Percentiles rank a stretch among this genome's conserved stretches.
These are phyloP conservation scores for Apiotrichum siamense DNA, from an alignment of 1,284 basidiomycete species.

Conservation along the genomic window DNA sequence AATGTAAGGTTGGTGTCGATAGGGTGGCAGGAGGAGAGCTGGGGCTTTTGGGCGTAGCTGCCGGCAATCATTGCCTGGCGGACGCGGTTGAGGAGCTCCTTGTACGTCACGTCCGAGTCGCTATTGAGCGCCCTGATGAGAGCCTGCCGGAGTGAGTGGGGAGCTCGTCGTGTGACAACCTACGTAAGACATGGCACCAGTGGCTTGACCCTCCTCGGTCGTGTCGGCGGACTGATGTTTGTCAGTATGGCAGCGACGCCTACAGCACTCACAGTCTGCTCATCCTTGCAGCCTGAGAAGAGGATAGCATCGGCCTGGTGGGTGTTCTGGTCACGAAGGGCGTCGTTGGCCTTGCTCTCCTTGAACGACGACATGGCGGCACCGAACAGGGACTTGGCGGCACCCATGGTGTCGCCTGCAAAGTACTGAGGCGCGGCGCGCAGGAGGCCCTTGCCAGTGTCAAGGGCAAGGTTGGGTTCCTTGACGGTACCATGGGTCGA, in stretches of 20 bases:
- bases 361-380: slow-evolving; percentile 16
- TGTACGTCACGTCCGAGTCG: slow-evolving; percentile 71
- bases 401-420: slow-evolving; percentile 63
- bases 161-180: slow-evolving; percentile 1
- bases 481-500: slow-evolving; percentile 91
- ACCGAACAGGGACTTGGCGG: slow-evolving; percentile 52
- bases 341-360: slow-evolving; percentile 27
- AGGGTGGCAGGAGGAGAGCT: slow-evolving; percentile 47
- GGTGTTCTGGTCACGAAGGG: slow-evolving; percentile 52
- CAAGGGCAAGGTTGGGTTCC: slow-evolving; percentile 74
- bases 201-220: slow-evolving; percentile 68
- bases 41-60: slow-evolving; percentile 82
- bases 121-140: slow-evolving; percentile 61
- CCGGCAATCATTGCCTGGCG: slow-evolving; percentile 50
- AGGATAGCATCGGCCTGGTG: slow-evolving; percentile 65
- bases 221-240: slow-evolving; percentile 61
- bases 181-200: slow-evolving; percentile 69
- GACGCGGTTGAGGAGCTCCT: slow-evolving; percentile 65
- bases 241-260: background rate
- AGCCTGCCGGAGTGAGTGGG: slow-evolving; percentile 53
- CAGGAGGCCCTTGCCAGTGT: slow-evolving; percentile 68
- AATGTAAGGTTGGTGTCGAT: slow-evolving; percentile 35
- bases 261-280: slow-evolving; percentile 57
- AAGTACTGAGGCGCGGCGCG: slow-evolving; percentile 43
- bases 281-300: slow-evolving; percentile 88